Evolutionary conservation across 768 basidiomycete genomes (phyloP).

Genomic region (Cystobasidium tubakii): DNA sequence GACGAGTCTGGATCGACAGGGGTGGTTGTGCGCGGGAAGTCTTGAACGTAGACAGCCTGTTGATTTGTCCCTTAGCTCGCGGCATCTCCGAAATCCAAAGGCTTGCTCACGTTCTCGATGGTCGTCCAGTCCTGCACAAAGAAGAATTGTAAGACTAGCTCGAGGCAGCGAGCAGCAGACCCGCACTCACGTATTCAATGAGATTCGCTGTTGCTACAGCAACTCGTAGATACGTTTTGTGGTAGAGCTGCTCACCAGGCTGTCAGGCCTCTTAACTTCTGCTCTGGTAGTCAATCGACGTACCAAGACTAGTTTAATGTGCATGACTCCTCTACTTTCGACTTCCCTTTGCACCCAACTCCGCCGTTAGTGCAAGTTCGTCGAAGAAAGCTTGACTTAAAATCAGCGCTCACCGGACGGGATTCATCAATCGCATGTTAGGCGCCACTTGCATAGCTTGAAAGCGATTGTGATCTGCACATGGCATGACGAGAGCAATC

Average conservation of each 20-base stretch:
- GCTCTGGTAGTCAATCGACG: neutral
- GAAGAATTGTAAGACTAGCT: neutral
- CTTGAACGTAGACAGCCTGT: conserved; percentile 36
- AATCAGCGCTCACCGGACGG: neutral
- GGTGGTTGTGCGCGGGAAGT: neutral
- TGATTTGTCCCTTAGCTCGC: neutral
- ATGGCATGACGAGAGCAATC: conserved; percentile 31
- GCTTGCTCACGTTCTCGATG: conserved; percentile 31
- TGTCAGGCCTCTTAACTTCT: neutral
- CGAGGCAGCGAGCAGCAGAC: neutral
- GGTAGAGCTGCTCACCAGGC: conserved; percentile 5
- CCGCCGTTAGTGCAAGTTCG: too few species aligned
- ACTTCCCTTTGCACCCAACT: too few species aligned
- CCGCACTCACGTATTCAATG: conserved; percentile 1
- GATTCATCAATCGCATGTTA: conserved; percentile 23
- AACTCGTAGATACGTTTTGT: conserved; percentile 23
- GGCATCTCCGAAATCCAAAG: too few species aligned
- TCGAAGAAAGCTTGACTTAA: too few species aligned
- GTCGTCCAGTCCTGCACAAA: conserved; percentile 15
- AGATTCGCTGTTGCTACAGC: conserved; percentile 33
- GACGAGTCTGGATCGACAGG: neutral
- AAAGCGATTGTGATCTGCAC: neutral
- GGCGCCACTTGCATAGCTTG: conserved; percentile 15
- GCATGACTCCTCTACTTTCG: conserved; percentile 24
- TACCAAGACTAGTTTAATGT: conserved; percentile 30